phyloP scores from a whole-genome alignment of 2,329 filamentous ascomycete genomes.

The Aspergillus terreus region DNA sequence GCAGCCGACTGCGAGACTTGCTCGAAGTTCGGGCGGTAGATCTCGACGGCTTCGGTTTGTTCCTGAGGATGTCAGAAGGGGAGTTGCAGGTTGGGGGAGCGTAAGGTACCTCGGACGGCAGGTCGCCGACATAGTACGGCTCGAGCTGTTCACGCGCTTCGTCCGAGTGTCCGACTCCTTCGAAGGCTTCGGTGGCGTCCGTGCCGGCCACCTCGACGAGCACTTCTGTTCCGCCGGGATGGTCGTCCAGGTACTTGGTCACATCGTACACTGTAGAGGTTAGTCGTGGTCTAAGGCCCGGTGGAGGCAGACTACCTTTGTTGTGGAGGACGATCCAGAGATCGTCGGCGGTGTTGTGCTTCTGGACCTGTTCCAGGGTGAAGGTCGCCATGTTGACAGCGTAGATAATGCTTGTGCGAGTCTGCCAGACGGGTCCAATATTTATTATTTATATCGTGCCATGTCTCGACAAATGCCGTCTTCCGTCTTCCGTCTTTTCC shows the following conservation, averaged over 20 bases:
- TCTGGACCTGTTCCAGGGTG: conserved; percentile 35
- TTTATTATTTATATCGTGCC: not conserved
- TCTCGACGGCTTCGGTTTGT: conserved; percentile 16
- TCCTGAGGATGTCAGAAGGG: conserved; percentile 3
- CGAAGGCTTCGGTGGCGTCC: conserved; percentile 40
- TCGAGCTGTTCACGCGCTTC: conserved; percentile 40
- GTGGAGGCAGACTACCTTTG: conserved; percentile 36
- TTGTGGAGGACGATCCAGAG: conserved; percentile 56
- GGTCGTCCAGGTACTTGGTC: conserved; percentile 55
- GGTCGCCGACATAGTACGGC: conserved; percentile 29
- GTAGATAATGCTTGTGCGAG: not conserved
- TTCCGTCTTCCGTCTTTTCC: not conserved
- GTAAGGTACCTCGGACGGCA: conserved; percentile 17
- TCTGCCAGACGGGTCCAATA: not conserved
- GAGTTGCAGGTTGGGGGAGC: too few relatives aligned
- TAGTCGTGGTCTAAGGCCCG: not conserved
- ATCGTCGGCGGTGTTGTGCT: conserved; percentile 46
- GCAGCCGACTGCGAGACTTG: conserved; percentile 18
- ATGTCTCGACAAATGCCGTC: not conserved
- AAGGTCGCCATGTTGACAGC: conserved; percentile 7
- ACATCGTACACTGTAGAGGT: conserved; percentile 52
- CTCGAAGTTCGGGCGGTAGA: conserved; percentile 18
- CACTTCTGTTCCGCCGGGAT: conserved; percentile 46
- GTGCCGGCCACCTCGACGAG: conserved; percentile 38
- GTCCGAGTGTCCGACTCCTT: conserved; percentile 42